Evolutionary conservation across 1,284 basidiomycete genomes (phyloP).

Genomic region (Heterobasidion parviporum): DNA sequence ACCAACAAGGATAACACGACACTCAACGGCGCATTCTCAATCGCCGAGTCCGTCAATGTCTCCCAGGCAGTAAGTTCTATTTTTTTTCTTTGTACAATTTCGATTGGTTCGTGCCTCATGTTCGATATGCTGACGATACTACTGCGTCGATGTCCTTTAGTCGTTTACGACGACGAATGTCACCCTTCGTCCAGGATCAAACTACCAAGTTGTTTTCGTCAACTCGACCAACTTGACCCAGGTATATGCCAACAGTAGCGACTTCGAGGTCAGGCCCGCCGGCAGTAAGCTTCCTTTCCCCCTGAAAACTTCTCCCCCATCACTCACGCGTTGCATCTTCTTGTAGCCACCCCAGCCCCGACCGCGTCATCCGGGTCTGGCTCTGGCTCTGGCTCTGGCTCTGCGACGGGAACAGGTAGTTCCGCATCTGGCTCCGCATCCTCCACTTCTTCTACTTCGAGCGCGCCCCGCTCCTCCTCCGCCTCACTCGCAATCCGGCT

Average conservation of each 20-base stretch:
- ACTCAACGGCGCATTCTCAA: slow-evolving; percentile 29
- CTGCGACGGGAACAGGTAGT: background rate
- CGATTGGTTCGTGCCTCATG: background rate
- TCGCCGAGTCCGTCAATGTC: slow-evolving; percentile 24
- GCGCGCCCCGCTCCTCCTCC: background rate
- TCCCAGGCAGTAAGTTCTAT: slow-evolving; percentile 17
- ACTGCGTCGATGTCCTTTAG: slow-evolving; percentile 3
- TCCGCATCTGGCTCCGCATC: background rate
- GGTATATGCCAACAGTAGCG: slow-evolving; percentile 30
- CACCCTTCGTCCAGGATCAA: slow-evolving; percentile 23
- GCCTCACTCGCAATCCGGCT: slow-evolving; percentile 1
- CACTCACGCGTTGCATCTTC: background rate
- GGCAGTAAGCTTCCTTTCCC: slow-evolving; percentile 23
- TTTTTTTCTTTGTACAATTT: background rate
- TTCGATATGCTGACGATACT: no score
- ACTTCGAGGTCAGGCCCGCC: slow-evolving; percentile 29
- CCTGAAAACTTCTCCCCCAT: background rate
- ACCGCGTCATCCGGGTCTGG: background rate
- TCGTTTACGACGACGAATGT: slow-evolving; percentile 27
- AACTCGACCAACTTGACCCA: slow-evolving; percentile 32
- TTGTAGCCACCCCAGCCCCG: background rate
- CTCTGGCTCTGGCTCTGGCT: background rate
- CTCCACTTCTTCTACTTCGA: background rate
- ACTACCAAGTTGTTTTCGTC: slow-evolving; percentile 35
- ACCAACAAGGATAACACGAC: slow-evolving; percentile 24